Base-by-base conservation (phyloP, 2,329 filamentous ascomycete species). In the Xylariales sp. region DNA sequence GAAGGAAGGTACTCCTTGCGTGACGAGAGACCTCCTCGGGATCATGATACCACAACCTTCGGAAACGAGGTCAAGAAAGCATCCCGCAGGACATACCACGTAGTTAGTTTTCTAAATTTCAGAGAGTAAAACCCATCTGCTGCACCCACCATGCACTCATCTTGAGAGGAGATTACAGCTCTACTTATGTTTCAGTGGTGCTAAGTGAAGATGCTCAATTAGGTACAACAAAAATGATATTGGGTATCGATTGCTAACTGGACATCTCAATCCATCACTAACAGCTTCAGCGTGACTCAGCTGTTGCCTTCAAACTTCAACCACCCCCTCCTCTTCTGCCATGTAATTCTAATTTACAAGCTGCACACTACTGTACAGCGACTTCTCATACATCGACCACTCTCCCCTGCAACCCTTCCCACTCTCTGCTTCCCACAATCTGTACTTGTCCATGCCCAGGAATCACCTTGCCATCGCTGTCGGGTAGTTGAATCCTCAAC, bases 381-480 rank as follows among this genome's bases (percentile, higher is more conserved):
- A n/a, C n/a, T n/a, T n/a, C n/a, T n/a, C n/a, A n/a, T n/a, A n/a
- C 57, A 46, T 52, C 47, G 42, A 41, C 49, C 33, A 64, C 51
- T 30, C 65, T 59, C 29, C 71, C 70, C 54, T 75, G 70, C 40
- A 78, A 49, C 12, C 64, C 66, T 47, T 76, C 74, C 76, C 75
- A 79, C 56, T 77, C 73, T 37, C 62, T 57, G 14, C 69, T 71
- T 42, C 72, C 72, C 4, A 72, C 67, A 51, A 79, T 72, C 46
- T 70, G 67, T 33, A 78, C 69, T 12, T 67, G 58, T 14, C 57
- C 50, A 11, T 60, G 43, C 3, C 55, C 66, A 5, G 57, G 46
- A 33, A 67, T 54, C 41, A 59, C 49, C 56, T 74, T 74, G 33
- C 67, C 70, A 25, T 70, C 62, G 4, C 44, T 40, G 10, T 62